Evolutionary conservation across 352 stramenopile genomes (phyloP), one percentile per base, ranked within the genome.

Genomic region (Phytophthora megakarya): DNA sequence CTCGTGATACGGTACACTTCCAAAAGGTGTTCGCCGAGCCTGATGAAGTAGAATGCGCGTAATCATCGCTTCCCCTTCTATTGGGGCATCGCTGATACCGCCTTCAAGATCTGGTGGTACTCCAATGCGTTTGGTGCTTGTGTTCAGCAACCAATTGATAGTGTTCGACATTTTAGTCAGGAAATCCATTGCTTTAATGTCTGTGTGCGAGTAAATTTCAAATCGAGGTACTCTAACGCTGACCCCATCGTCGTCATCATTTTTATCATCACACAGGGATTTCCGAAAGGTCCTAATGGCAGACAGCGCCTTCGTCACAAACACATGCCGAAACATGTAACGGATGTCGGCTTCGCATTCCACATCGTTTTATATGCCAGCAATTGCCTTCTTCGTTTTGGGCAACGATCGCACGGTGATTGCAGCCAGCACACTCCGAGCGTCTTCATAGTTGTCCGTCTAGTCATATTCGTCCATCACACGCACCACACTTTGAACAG

Each of bases 381-480:
- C 51, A 22, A 59, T 59, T 9, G n/a, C 38, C 38, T 59, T 59
- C 38, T 59, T 59, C 0, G 37, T 49, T 19, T 48, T 48, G 11
- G 51, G 51, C 0, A 59, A 39, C 9, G 8, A 15, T 22, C 51
- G 38, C 3, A 44, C 35, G 15, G 25, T 15, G 25, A 59, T 26
- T 3, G 3, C 11, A 13, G 51, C 10, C 10, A 49, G 39, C 9
- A 40, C 5, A 5, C 16, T 5, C 8, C 40, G 21, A 7, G 35
- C 50, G 10, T 49, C 50, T 48, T 48, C 47, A 18, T 49, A 58
- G 16, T 11, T 48, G 23, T 19, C 16, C 37, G 22, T 6, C 26
- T 32, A 5, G 9, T 9, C 26, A 32, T 10, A 32, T 32, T 32
- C 9, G 18, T 15, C 37, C 7, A 6, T 12, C 21, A 44, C 15